A percentile compares a stretch with the other conserved stretches of the same genome.
These are phyloP conservation scores for Fusarium begoniae DNA, from an alignment of 2,329 filamentous ascomycete species.

Conservation along the genomic window DNA sequence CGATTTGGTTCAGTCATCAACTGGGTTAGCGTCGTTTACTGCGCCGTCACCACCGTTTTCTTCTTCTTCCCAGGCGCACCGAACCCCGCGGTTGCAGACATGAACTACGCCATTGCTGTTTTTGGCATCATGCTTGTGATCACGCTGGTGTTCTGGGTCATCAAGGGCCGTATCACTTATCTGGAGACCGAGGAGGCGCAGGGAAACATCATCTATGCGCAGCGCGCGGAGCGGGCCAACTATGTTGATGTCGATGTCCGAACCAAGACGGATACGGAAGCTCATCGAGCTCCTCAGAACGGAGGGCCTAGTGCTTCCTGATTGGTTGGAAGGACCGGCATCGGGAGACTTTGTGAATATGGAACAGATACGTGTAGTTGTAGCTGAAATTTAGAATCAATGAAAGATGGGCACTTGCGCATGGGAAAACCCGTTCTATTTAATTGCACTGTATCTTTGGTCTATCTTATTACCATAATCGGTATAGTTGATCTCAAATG, in stretches of 20 bases:
- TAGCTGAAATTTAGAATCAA: not conserved
- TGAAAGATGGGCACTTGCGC: not conserved
- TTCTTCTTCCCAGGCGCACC: conserved; percentile 63
- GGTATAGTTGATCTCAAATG: not conserved
- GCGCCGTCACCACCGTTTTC: conserved; percentile 61
- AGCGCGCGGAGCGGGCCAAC: conserved; percentile 26
- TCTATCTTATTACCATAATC: conserved; percentile 24
- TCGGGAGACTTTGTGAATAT: not conserved
- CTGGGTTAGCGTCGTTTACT: conserved; percentile 61
- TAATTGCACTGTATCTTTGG: conserved; percentile 29
- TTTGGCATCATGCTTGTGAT: conserved; percentile 65
- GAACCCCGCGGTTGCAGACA: conserved; percentile 56
- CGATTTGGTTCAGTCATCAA: conserved; percentile 55
- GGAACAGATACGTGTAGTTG: not conserved
- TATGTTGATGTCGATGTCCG: conserved; percentile 4
- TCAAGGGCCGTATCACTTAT: conserved; percentile 55
- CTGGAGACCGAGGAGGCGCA: conserved; percentile 42
- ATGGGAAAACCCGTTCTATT: not conserved
- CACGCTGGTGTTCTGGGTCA: conserved; percentile 59
- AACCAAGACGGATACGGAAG: conserved; percentile 9
- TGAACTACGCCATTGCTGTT: conserved; percentile 67
- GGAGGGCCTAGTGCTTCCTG: not conserved
- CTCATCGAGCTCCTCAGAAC: not conserved
- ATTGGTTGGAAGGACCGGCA: not conserved
- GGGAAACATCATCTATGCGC: conserved; percentile 37